Evolutionary conservation across 208 protist species (phyloP).

Genomic region (Leishmania gerbilli): DNA sequence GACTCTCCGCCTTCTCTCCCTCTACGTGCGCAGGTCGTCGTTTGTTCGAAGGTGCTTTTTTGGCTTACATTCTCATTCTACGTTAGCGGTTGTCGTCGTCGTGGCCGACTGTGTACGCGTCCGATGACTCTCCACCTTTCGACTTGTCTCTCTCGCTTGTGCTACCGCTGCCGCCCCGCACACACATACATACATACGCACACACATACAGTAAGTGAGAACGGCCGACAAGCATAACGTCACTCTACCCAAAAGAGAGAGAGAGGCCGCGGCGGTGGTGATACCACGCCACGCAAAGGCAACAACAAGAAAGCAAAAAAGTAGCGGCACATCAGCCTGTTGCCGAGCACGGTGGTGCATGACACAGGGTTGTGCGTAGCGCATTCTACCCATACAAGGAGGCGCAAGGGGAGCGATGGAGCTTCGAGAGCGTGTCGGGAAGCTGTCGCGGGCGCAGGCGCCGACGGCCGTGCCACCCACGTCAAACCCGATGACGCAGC

Average conservation of each 20-base stretch:
- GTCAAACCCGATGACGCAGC: conserved; percentile 23
- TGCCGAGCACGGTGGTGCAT: neutral
- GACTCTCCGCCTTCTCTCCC: neutral
- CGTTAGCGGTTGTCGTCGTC: neutral
- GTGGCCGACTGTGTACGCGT: neutral
- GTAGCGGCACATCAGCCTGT: neutral
- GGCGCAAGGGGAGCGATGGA: conserved; percentile 35
- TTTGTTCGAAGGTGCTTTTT: neutral
- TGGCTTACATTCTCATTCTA: neutral
- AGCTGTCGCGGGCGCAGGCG: conserved; percentile 40
- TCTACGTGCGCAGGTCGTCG: neutral
- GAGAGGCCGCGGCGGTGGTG: neutral
- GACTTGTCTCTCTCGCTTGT: conserved; percentile 1
- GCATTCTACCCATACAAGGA: neutral
- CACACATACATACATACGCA: neutral
- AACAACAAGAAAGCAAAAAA: neutral
- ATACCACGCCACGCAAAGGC: neutral
- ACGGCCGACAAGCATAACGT: neutral
- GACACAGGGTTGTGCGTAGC: neutral
- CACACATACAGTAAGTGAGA: neutral
- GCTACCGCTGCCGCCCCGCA: neutral
- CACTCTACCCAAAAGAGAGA: neutral
- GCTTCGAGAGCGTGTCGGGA: conserved; percentile 47
- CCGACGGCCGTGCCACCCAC: conserved; percentile 38
- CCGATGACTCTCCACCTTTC: neutral